A percentile compares a stretch with the other conserved stretches of the same genome.
These are phyloP conservation scores for Scheffersomyces stipitis DNA, from an alignment of 805 yeast species.

Conservation along the genomic window DNA sequence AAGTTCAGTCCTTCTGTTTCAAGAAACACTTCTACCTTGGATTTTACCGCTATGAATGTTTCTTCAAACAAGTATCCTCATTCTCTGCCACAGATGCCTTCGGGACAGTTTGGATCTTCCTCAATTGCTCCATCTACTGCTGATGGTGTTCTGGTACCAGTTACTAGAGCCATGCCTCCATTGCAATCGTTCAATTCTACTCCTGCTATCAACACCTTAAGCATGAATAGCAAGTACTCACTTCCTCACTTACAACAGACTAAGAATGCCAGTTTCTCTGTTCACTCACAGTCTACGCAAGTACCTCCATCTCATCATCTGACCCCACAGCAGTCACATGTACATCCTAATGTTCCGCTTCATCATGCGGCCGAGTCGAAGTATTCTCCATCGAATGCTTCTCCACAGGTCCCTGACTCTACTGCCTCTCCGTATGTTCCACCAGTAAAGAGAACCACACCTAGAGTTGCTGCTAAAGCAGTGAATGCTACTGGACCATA, in stretches of 20 bases:
- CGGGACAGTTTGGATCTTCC: too few species aligned
- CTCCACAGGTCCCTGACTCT: too few species aligned
- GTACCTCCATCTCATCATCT: too few species aligned
- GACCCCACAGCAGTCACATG: too few species aligned
- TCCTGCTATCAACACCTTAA: slow-evolving; percentile 1
- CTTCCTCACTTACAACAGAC: background rate
- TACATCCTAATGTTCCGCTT: too few species aligned
- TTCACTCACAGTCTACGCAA: background rate
- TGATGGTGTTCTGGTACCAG: background rate
- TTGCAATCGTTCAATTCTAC: slow-evolving; percentile 5
- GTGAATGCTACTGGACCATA: slow-evolving; percentile 1
- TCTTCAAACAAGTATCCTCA: too few species aligned
- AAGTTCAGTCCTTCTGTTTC: slow-evolving; percentile 72
- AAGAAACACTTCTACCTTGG: slow-evolving; percentile 46
- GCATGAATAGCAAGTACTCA: too few species aligned
- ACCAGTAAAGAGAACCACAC: too few species aligned
- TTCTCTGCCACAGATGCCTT: background rate
- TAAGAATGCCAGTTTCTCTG: slow-evolving; percentile 1
- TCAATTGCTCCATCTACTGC: too few species aligned
- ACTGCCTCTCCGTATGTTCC: too few species aligned
- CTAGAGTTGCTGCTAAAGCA: too few species aligned
- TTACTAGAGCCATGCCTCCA: slow-evolving; percentile 2
- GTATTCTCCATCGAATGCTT: slow-evolving; percentile 22
- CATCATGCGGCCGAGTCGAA: slow-evolving; percentile 9
- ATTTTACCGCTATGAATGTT: slow-evolving; percentile 23